phyloP scores from a whole-genome alignment of 768 basidiomycete species.

The Crucibulum laeve region DNA sequence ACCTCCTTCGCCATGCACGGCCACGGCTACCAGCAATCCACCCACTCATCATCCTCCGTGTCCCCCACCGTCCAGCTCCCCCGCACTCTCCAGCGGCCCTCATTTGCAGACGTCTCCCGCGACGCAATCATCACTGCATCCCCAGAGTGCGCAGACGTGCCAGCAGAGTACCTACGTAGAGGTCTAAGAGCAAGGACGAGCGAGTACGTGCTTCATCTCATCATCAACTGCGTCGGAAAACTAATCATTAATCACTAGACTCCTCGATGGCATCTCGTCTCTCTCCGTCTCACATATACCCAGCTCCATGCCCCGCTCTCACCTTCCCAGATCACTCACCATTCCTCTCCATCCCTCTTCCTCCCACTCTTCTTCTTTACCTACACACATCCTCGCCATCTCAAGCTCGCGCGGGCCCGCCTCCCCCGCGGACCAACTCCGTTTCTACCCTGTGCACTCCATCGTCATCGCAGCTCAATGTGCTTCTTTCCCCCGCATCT shows the following conservation, averaged over 20 bases:
- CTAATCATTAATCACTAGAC: constrained; percentile 30
- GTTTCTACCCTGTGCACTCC: constrained; percentile 59
- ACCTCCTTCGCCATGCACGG: constrained; percentile 32
- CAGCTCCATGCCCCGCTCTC: constrained; percentile 59
- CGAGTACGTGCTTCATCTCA: constrained; percentile 28
- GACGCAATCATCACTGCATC: constrained; percentile 60
- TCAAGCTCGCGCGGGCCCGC: no score
- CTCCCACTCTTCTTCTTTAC: constrained; percentile 31
- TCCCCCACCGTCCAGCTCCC: constrained; percentile 56
- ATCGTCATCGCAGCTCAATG: constrained; percentile 60
- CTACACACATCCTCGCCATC: constrained; percentile 56
- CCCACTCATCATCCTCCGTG: constrained; percentile 12
- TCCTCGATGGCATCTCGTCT: constrained; percentile 49
- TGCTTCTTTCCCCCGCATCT: constrained; percentile 49
- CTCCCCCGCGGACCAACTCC: constrained; percentile 35
- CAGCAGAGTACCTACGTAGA: constrained; percentile 65
- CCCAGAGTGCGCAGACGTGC: constrained; percentile 61
- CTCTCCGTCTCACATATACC: constrained; percentile 56
- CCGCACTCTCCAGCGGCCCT: constrained; percentile 63
- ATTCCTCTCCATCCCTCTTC: constrained; percentile 32
- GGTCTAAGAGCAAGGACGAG: constrained; percentile 45
- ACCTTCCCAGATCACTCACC: constrained; percentile 56
- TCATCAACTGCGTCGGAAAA: constrained; percentile 8
- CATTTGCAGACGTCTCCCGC: constrained; percentile 50
- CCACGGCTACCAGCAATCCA: constrained; percentile 28